Evolutionary conservation across 2,329 filamentous ascomycete species (phyloP), one percentile per base, ranked within the genome.

Genomic region (Penicillium sp.): DNA sequence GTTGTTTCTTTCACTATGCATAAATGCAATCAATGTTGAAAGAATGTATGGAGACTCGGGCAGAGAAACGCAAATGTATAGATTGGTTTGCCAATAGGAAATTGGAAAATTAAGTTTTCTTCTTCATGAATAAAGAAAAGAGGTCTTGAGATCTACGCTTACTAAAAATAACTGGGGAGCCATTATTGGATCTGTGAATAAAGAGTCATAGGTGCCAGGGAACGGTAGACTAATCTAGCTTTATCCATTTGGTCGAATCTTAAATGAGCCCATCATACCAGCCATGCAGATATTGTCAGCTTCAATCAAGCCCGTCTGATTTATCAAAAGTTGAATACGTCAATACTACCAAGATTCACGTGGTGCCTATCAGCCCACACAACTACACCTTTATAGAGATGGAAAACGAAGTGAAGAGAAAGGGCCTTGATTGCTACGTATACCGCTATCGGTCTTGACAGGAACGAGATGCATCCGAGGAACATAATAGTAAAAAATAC

Each of bases 401-500:
- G n/a, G n/a, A n/a, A n/a, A 45, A 46, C 5, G 4, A n/a, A 27
- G 26, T 31, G 25, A 46, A 20, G 3, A 46, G 22, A 20, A 44
- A 37, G 45, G 43, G 47, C 33, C 54, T 57, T 51, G 29, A 54
- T 61, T 55, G 50, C 54, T 56, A 55, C 49, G 51, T 57, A 18
- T 55, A 54, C 44, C 43, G 47, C 46, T 54, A 55, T 22, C 48
- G 40, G 54, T 29, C 25, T 45, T 18, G 14, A 52, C 29, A 51
- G 37, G 50, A 40, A 44, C 44, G 27, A 46, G 25, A 54, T 47
- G 49, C 50, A 53, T 51, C 18, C 31, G 31, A 37, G 25, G 49
- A 29, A 25, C 46, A 59, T 50, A 22, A 43, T 49, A 29, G 42
- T 59, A 59, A 55, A 15, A 27, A 59, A 61, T 61, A 61, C 59